These are phyloP conservation scores for Selaginella moellendorffii DNA, from an alignment of 75 land plant species.

Conservation along the genomic window DNA sequence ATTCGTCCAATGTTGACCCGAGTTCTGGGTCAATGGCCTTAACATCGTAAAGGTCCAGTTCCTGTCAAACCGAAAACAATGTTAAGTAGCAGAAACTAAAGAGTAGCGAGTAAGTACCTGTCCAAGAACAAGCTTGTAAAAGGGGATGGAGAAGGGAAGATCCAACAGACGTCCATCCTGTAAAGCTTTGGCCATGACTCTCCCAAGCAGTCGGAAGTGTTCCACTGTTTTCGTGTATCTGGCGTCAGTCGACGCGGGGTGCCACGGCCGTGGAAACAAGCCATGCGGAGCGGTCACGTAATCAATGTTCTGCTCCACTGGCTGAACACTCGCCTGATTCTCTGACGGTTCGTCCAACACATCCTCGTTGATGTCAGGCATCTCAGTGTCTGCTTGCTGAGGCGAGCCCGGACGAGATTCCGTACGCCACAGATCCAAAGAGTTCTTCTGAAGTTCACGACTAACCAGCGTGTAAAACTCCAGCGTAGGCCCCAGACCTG, in stretches of 20 bases:
- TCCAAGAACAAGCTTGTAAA: slow-evolving; percentile 58
- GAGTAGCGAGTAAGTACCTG: slow-evolving; percentile 29
- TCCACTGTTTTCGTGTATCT: slow-evolving; percentile 29
- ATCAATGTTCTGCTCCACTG: not conserved
- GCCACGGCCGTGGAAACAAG: slow-evolving; percentile 75
- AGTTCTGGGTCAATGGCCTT: slow-evolving; percentile 61
- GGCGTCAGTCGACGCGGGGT: slow-evolving; percentile 10
- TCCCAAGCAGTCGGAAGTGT: slow-evolving; percentile 53
- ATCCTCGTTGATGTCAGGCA: not conserved
- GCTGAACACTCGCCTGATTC: no score
- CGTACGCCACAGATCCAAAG: slow-evolving; percentile 59
- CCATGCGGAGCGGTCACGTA: slow-evolving; percentile 31
- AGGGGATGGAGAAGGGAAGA: slow-evolving; percentile 54
- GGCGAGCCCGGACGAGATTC: not conserved
- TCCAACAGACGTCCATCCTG: slow-evolving; percentile 76
- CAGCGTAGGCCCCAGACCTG: slow-evolving; percentile 16
- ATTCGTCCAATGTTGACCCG: slow-evolving; percentile 41
- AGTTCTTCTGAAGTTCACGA: slow-evolving; percentile 28
- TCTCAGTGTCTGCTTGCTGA: no score
- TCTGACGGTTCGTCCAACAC: not conserved
- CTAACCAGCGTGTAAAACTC: slow-evolving; percentile 19
- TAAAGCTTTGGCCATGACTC: slow-evolving; percentile 62
- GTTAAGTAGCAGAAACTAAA: not conserved
- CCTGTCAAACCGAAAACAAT: slow-evolving; percentile 23
- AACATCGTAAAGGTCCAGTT: slow-evolving; percentile 51